Evolutionary conservation across 2,329 filamentous ascomycete genomes (phyloP), one percentile per base, ranked within the genome.

Genomic region (Penicillium sp.): DNA sequence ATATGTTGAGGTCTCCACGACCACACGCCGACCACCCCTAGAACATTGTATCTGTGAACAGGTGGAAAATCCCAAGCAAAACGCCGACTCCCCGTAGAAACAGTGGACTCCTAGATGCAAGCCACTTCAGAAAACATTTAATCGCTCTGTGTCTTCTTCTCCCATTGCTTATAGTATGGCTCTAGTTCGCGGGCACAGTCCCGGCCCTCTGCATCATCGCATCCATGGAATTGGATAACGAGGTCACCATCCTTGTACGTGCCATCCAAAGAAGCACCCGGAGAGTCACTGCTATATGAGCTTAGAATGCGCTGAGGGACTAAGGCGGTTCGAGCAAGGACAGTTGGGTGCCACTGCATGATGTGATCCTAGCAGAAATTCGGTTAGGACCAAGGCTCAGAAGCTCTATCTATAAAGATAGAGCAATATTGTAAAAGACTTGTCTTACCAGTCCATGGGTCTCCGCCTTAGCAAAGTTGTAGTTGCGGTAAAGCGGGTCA

Each of bases 401-500:
- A 29, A 29, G 34, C 17, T 12, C 7, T 19, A 19, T 22, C 29
- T 31, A 54, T 22, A 21, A 24, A 17, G 26, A 33, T 10, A 37
- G 28, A n/a, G 21, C 3, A 34, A 26, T 21, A 28, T 10, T 4
- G 9, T 19, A 29, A 17, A 22, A 2, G 3, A 32, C 17, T 44
- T 28, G 29, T 67, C 82, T 65, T 75, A 89, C 93, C 74, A 98
- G 71, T 44, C 91, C 90, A 73, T 98, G 91, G 22, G 78, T 81
- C 69, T 98, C 93, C 0, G 88, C 90, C 68, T 94, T 96, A 64
- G 94, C 88, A 64, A 98, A 98, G 65, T 95, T 95, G 72, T 98
- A 98, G 58, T 78, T 87, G 56, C 91, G 79, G 71, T 95, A 98
- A 38, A 97, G 74, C 42, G 93, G 93, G 66, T 97, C 89, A 64